phyloP scores from a whole-genome alignment of 1,284 basidiomycete species.

The Apiotrichum akiyoshidainum region DNA sequence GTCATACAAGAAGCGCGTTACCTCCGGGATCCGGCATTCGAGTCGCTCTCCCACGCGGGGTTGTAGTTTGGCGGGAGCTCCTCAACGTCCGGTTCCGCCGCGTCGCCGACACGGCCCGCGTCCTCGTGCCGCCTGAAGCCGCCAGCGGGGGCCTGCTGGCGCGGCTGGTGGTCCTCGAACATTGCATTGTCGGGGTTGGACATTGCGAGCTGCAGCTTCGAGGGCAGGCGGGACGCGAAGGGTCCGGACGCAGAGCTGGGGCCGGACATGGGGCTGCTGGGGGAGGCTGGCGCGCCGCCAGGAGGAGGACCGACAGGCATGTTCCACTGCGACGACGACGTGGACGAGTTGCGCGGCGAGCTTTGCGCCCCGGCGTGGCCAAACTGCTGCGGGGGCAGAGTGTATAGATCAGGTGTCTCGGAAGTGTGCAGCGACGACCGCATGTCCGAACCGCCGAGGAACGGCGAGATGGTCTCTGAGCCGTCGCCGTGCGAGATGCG shows the following conservation, averaged over 20 bases:
- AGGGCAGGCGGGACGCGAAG: not conserved
- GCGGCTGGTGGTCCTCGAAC: conserved; percentile 18
- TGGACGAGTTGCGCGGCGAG: not conserved
- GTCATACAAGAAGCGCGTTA: too few species aligned
- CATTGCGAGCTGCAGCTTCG: conserved; percentile 8
- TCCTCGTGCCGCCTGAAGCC: conserved; percentile 43
- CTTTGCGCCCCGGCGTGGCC: not conserved
- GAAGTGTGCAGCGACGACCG: not conserved
- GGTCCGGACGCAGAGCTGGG: not conserved
- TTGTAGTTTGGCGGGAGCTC: conserved; percentile 45
- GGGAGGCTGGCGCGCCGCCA: not conserved
- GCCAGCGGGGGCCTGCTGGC: conserved; percentile 27
- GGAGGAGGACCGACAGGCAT: not conserved
- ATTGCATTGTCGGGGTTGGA: not conserved
- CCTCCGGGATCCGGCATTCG: not conserved
- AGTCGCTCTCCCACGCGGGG: conserved; percentile 30
- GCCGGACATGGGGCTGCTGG: not conserved
- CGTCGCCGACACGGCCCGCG: conserved; percentile 27
- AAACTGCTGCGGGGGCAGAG: not conserved
- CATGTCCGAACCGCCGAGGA: conserved; percentile 19
- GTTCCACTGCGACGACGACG: not conserved
- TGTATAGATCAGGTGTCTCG: not conserved
- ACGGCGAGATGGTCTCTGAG: conserved; percentile 36
- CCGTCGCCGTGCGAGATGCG: conserved; percentile 10
- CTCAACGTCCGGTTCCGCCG: conserved; percentile 24